Conservation (phyloP, 2,329 filamentous ascomycete species). For the Coniella lustricola region DNA sequence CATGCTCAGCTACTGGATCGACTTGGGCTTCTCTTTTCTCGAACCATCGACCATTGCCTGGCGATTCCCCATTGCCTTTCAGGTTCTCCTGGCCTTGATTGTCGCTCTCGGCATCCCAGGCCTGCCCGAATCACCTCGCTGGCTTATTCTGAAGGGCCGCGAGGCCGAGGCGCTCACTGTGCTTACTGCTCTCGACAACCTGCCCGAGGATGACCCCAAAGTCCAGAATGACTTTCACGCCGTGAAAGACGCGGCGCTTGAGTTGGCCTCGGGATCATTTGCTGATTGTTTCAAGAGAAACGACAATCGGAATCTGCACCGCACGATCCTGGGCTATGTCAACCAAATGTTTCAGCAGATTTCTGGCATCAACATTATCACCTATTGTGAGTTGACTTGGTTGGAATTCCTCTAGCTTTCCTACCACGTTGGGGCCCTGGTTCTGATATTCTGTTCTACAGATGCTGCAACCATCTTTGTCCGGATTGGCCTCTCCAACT, state of each 20-base stretch:
- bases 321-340: conserved; percentile 6
- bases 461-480: conserved; percentile 18
- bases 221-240: conserved; percentile 6
- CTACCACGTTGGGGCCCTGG: too few relatives aligned
- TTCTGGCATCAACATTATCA: conserved; percentile 18
- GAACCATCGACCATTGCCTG: conserved; percentile 24
- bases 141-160: conserved; percentile 17
- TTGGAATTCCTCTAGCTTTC: too few relatives aligned
- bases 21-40: conserved; percentile 20
- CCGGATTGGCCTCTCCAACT: conserved; percentile 16
- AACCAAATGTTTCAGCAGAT: conserved; percentile 37
- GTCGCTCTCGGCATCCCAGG: conserved; percentile 14
- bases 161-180: conserved; percentile 13
- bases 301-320: conserved; percentile 9
- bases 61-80: conserved; percentile 26
- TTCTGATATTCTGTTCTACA: not conserved
- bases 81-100: conserved; percentile 18
- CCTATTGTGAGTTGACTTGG: conserved; percentile 15
- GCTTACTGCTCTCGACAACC: conserved; percentile 7
- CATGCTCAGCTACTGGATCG: conserved; percentile 55
- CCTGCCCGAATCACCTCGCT: conserved; percentile 18
- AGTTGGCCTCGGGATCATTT: conserved; percentile 7
- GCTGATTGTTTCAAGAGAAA: conserved; percentile 9
- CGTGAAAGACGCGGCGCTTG: conserved; percentile 6
- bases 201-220: conserved; percentile 7